These are phyloP conservation scores for Sanguinoderma infundibulare DNA, from an alignment of 1,284 basidiomycete species.

Conservation along the genomic window DNA sequence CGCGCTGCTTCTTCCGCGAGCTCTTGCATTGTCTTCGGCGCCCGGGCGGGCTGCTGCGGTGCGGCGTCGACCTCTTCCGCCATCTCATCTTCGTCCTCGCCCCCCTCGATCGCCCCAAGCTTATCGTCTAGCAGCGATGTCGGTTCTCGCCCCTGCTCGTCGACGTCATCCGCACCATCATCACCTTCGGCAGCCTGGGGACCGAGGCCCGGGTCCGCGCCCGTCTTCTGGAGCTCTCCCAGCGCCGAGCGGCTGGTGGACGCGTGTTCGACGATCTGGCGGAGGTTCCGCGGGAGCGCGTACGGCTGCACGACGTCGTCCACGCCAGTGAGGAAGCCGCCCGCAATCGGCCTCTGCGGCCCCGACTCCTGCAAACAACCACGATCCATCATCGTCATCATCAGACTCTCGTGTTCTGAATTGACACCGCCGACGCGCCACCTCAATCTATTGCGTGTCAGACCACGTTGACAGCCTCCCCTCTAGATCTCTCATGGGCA, in stretches of 20 bases:
- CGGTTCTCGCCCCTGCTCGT: background rate
- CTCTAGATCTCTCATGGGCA: too few species aligned
- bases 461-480: background rate
- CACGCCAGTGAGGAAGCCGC: constrained; percentile 72
- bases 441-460: background rate
- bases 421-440: background rate
- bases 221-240: constrained; percentile 11
- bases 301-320: constrained; percentile 76
- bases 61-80: constrained; percentile 38
- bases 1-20: constrained; percentile 55
- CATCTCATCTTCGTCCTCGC: constrained; percentile 34
- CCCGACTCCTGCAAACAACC: constrained; percentile 19
- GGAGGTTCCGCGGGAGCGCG: constrained; percentile 64
- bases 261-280: constrained; percentile 36
- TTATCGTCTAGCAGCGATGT: background rate
- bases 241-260: constrained; percentile 19
- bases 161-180: background rate
- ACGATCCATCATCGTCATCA: background rate
- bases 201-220: background rate
- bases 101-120: constrained; percentile 12
- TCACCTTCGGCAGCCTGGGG: constrained; percentile 10
- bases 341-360: constrained; percentile 40
- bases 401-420: background rate
- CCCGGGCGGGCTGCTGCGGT: constrained; percentile 21
- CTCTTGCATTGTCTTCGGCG: constrained; percentile 68